phyloP scores from a whole-genome alignment of 2,329 filamentous ascomycete species.

The Fusarium metavorans region DNA sequence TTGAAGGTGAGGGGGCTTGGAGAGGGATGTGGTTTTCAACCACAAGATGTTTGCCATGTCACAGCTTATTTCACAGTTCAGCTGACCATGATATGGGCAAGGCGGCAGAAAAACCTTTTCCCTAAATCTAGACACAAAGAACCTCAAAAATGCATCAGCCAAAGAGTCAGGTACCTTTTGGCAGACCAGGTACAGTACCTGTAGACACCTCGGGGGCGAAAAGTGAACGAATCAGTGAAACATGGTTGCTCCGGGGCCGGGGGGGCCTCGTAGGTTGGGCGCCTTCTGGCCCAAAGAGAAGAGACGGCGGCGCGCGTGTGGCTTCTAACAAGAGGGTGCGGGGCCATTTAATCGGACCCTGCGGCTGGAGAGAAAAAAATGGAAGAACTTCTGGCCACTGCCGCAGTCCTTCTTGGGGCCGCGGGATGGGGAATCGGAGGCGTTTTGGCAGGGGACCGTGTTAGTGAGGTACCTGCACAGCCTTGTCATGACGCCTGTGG shows the following conservation, averaged over 20 bases:
- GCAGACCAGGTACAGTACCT: not conserved
- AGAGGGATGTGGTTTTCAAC: not conserved
- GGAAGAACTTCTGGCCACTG: constrained; percentile 35
- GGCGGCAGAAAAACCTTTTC: not conserved
- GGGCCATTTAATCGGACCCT: constrained; percentile 43
- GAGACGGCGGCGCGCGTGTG: constrained; percentile 5
- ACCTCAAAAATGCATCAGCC: not conserved
- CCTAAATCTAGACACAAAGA: not conserved
- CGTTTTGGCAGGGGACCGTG: constrained; percentile 22
- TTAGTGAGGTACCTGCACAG: constrained; percentile 43
- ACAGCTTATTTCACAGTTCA: not conserved
- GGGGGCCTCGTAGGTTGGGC: constrained; percentile 6
- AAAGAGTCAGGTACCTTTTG: constrained; percentile 7
- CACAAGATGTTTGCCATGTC: not conserved
- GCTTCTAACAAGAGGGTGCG: constrained; percentile 1
- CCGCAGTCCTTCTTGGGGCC: constrained; percentile 21
- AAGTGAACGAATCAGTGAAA: constrained; percentile 32
- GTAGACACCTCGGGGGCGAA: constrained; percentile 12
- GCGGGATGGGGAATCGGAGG: constrained; percentile 5
- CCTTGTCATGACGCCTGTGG: constrained; percentile 32
- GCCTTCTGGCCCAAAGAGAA: not conserved
- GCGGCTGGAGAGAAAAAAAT: constrained; percentile 44
- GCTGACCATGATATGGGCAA: not conserved
- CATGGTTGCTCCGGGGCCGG: not conserved
- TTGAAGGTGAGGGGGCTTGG: not conserved